Evolutionary conservation across 2,329 filamentous ascomycete species (phyloP).

Genomic region (Hypoxylon sp.): DNA sequence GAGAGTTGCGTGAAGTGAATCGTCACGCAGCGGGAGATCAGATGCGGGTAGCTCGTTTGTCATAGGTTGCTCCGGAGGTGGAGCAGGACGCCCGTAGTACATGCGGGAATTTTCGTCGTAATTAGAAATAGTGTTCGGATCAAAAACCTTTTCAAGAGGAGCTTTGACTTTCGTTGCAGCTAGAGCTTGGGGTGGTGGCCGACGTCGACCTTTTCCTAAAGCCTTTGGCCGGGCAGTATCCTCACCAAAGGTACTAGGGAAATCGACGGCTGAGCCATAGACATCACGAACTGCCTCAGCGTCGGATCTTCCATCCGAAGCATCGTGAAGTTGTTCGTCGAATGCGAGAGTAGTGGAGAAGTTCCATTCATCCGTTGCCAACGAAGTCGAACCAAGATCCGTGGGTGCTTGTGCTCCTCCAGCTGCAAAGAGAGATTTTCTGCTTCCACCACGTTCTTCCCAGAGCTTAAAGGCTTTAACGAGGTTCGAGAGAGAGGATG

Average conservation of each 20-base stretch:
- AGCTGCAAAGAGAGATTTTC: constrained; percentile 73
- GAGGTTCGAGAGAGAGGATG: constrained; percentile 71
- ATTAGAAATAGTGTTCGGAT: constrained; percentile 73
- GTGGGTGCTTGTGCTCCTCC: constrained; percentile 69
- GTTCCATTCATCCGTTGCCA: constrained; percentile 74
- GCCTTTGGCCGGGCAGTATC: constrained; percentile 65
- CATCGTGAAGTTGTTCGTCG: constrained; percentile 68
- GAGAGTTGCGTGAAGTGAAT: constrained; percentile 66
- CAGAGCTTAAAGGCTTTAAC: constrained; percentile 80
- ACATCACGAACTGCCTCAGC: constrained; percentile 71
- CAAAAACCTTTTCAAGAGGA: constrained; percentile 74
- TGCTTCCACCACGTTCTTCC: constrained; percentile 79
- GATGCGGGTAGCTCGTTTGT: constrained; percentile 55
- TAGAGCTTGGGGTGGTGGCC: constrained; percentile 70
- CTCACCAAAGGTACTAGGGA: constrained; percentile 61
- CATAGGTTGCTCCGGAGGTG: constrained; percentile 46
- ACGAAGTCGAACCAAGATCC: constrained; percentile 59
- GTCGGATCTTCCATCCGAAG: constrained; percentile 59
- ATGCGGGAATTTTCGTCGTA: constrained; percentile 74
- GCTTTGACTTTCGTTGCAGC: constrained; percentile 70
- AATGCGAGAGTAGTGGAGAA: constrained; percentile 76
- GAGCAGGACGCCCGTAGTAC: constrained; percentile 67
- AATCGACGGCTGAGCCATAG: constrained; percentile 70
- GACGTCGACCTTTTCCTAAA: constrained; percentile 62
- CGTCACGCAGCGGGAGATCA: constrained; percentile 71